Evolutionary conservation across 139 green algal genomes (phyloP), one percentile per base, ranked within the genome.

Genomic region (Coelastrella sp.): DNA sequence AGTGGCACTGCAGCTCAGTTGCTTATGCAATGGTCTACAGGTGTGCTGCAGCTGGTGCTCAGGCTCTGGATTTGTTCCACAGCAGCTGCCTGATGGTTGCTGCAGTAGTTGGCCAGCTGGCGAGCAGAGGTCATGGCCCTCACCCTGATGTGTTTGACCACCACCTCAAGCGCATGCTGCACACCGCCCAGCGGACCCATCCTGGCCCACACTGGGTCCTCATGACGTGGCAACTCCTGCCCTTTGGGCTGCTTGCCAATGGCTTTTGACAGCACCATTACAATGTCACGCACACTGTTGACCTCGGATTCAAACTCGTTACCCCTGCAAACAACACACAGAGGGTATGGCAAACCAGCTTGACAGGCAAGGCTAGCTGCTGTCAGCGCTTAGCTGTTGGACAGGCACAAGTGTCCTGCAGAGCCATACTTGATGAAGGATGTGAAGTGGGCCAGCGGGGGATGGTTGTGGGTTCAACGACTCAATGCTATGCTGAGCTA

Each of bases 241-340:
- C 76, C 87, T 2, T 56, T 17, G 16, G 64, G 64, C 79, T 87
- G 87, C 65, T 47, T 66, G 8, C 71, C 76, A 19, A 86, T 75
- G 61, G 79, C 64, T 66, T 86, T 87, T 65, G 61, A 77, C 57
- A 91, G 78, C 87, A 91, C 54, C 77, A 91, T 73, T 23, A 86
- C 87, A 17, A 61, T 57, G 54, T 87, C 77, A 10, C 87, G 77
- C 54, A 91, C n/a, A 56, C 54, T 22, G 6, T 7, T n/a, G 5
- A 91, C 20, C 65, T 91, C 87, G 23, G 5, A 14, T 5, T 75
- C 65, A n/a, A 87, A 54, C 78, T 91, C 87, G 8, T 47, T 47
- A 73, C 32, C 16, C 64, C 87, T 91, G 56, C 56, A 73, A 4
- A 32, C 17, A 14, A 76, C 32, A 47, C 32, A 47, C 32, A 47